Percentiles rank a stretch among this genome's conserved stretches.
Evolutionary conservation across 176 grass and related monocot genomes (phyloP).

Genomic region (maize (Zea mays)): DNA sequence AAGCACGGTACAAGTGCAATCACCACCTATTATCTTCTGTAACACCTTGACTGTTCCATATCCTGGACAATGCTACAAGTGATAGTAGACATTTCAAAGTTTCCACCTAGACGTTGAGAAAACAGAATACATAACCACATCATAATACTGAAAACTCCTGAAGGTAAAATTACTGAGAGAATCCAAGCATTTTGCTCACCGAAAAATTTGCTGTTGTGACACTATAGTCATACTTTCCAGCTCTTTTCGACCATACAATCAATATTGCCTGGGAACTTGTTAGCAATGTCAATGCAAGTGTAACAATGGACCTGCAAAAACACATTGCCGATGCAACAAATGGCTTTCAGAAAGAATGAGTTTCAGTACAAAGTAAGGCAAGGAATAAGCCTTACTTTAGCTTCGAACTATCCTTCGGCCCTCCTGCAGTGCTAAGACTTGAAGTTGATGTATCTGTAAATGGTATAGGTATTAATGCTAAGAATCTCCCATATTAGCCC

Average conservation of each 20-base stretch:
- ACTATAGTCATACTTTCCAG: slow-evolving; percentile 89
- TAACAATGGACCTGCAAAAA: slow-evolving; percentile 67
- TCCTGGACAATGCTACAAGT: slow-evolving; percentile 54
- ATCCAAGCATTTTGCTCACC: slow-evolving; percentile 47
- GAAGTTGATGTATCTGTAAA: slow-evolving; percentile 41
- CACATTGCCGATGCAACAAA: slow-evolving; percentile 18
- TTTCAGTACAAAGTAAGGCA: slow-evolving; percentile 23
- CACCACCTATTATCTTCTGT: too few species aligned
- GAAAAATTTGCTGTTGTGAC: slow-evolving; percentile 96
- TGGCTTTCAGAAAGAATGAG: slow-evolving; percentile 12
- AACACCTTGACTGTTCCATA: too few species aligned
- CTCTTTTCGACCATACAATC: slow-evolving; percentile 91
- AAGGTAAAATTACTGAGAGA: background rate
- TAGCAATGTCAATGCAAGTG: slow-evolving; percentile 77
- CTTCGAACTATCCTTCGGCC: slow-evolving; percentile 63
- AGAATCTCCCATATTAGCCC: background rate
- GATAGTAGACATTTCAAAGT: slow-evolving; percentile 79
- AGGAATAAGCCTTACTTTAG: slow-evolving; percentile 61
- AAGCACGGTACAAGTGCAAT: too few species aligned
- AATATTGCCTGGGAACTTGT: slow-evolving; percentile 98
- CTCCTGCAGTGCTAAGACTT: slow-evolving; percentile 30
- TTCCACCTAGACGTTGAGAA: slow-evolving; percentile 68
- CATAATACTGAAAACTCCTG: slow-evolving; percentile 10
- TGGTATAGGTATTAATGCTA: background rate
- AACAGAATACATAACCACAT: slow-evolving; percentile 16